A percentile compares a stretch with the other conserved stretches of the same genome.
These are phyloP conservation scores for Cryptococcus sp. DNA, from an alignment of 1,284 basidiomycete species.

Conservation along the genomic window DNA sequence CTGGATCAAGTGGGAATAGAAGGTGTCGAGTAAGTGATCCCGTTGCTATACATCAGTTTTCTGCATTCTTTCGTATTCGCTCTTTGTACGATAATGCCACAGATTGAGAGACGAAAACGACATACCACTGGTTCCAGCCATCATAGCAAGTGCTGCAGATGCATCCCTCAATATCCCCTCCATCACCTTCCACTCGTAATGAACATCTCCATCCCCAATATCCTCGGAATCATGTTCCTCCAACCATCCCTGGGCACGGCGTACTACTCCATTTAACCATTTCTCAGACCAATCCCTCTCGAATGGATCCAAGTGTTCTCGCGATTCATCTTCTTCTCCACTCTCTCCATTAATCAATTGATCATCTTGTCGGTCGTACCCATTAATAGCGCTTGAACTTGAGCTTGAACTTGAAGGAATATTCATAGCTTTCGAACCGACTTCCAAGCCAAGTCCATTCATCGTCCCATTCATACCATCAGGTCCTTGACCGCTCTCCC, in stretches of 20 bases:
- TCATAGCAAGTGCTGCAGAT: constrained; percentile 61
- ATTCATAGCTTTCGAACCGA: constrained; percentile 6
- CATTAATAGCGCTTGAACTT: not conserved
- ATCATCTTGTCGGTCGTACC: not conserved
- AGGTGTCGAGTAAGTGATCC: constrained; percentile 43
- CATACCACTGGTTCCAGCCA: constrained; percentile 59
- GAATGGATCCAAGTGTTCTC: constrained; percentile 37
- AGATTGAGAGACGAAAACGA: constrained; percentile 7
- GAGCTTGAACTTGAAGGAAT: too few relatives aligned
- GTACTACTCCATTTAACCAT: constrained; percentile 43
- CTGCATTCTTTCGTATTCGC: too few relatives aligned
- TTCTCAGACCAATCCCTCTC: constrained; percentile 48
- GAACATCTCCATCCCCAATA: constrained; percentile 10
- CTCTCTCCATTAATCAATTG: constrained; percentile 9
- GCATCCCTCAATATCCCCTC: constrained; percentile 58
- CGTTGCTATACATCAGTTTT: constrained; percentile 20
- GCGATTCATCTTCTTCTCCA: constrained; percentile 19
- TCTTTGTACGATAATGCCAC: not conserved
- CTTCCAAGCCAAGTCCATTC: constrained; percentile 27
- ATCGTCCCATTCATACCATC: constrained; percentile 24
- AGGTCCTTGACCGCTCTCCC: constrained; percentile 9
- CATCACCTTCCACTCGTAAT: constrained; percentile 15
- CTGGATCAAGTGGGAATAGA: constrained; percentile 35
- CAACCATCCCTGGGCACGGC: constrained; percentile 39
- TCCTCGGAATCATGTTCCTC: constrained; percentile 24